Conservation (phyloP, 768 basidiomycete genomes). For the Termitomyces sp. region DNA sequence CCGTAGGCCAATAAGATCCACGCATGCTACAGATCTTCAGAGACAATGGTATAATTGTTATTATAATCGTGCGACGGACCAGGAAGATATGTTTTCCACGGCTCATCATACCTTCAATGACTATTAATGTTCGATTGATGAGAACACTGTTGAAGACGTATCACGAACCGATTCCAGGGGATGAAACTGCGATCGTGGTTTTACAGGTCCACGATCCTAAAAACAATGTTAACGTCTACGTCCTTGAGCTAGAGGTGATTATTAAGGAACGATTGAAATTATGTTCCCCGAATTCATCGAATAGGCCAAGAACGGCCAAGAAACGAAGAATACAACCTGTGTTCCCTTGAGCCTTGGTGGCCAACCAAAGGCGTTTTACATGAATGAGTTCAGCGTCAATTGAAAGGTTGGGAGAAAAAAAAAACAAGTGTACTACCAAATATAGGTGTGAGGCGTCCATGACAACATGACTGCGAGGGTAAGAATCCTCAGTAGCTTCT, state of each 20-base stretch:
- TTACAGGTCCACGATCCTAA: neutral
- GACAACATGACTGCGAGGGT: neutral
- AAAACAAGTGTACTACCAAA: neutral
- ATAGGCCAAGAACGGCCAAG: neutral
- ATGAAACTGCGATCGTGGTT: neutral
- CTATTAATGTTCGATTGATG: neutral
- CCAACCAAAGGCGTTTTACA: neutral
- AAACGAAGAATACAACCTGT: neutral
- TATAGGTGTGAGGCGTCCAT: neutral
- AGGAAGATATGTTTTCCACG: neutral
- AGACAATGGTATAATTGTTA: neutral
- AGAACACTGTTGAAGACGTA: neutral
- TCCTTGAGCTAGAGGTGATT: too few relatives aligned
- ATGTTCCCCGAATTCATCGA: neutral
- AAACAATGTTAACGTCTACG: neutral
- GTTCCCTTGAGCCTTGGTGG: neutral
- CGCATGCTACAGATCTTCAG: neutral
- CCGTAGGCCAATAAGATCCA: neutral
- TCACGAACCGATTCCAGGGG: neutral
- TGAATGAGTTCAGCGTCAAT: neutral
- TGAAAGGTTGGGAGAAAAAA: neutral
- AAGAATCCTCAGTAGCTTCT: neutral
- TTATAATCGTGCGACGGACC: neutral
- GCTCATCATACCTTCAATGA: neutral
- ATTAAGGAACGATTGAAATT: neutral